Percentiles rank a stretch among this genome's conserved stretches.
These are phyloP conservation scores for Neofusicoccum laricinum DNA, from an alignment of 2,329 filamentous ascomycete genomes.

Conservation along the genomic window DNA sequence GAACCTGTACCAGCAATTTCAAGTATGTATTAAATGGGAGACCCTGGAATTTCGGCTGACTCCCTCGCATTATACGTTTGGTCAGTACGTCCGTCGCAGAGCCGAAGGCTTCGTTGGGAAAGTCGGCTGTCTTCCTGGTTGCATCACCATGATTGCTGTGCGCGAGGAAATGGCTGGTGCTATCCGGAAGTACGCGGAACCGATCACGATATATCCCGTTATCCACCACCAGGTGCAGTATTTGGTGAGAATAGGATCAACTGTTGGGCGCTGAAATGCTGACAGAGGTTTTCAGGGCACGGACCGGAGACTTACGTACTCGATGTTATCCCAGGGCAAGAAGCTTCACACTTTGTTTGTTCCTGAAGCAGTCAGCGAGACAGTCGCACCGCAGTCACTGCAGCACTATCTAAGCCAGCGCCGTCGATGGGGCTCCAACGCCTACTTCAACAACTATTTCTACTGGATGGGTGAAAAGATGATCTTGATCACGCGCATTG, in stretches of 20 bases:
- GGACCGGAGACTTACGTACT: constrained; percentile 24
- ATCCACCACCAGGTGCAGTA: constrained; percentile 25
- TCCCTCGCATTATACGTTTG: constrained; percentile 20
- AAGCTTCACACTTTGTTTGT: constrained; percentile 30
- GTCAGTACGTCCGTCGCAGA: constrained; percentile 24
- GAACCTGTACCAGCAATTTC: constrained; percentile 26
- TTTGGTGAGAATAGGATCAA: constrained; percentile 4
- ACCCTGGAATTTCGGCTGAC: background rate
- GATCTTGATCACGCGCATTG: constrained; percentile 28
- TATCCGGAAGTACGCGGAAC: constrained; percentile 24
- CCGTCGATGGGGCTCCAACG: constrained; percentile 35
- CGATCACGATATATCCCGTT: constrained; percentile 22
- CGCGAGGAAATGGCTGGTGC: constrained; percentile 24
- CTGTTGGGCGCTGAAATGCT: background rate
- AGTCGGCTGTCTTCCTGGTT: constrained; percentile 24
- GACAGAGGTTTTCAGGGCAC: constrained; percentile 17
- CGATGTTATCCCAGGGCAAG: constrained; percentile 22
- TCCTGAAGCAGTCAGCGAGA: constrained; percentile 33
- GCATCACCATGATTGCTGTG: constrained; percentile 25
- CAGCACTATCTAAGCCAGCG: constrained; percentile 34
- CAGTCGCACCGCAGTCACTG: constrained; percentile 34
- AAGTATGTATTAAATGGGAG: constrained; percentile 11
- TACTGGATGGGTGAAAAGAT: constrained; percentile 32
- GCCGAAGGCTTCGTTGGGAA: constrained; percentile 23
- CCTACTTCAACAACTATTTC: constrained; percentile 39